phyloP scores from a whole-genome alignment of 1,139 yeast species.

The Magnusiomyces starmeri region DNA sequence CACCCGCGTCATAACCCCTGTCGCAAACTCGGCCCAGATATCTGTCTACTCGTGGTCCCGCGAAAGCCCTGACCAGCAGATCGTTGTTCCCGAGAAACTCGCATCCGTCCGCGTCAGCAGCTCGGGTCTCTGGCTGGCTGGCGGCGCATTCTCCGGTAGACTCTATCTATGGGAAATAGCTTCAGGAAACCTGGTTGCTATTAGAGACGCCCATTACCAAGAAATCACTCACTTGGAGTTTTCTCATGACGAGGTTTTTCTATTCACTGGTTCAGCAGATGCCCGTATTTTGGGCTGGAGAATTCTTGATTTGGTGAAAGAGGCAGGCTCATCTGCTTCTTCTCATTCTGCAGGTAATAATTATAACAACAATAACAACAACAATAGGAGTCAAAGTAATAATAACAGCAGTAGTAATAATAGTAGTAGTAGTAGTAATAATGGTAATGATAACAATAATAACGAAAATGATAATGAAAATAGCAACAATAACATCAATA shows the following conservation, averaged over 20 bases:
- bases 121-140: constrained; percentile 53
- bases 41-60: constrained; percentile 70
- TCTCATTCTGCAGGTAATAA: neutral
- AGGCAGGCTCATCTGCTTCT: constrained; percentile 15
- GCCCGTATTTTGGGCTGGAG: constrained; percentile 75
- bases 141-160: constrained; percentile 66
- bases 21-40: constrained; percentile 61
- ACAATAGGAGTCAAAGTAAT: too few species aligned
- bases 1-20: constrained; percentile 51
- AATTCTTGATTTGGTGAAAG: constrained; percentile 49
- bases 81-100: constrained; percentile 79
- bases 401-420: too few species aligned
- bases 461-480: too few species aligned
- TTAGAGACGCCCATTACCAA: constrained; percentile 82
- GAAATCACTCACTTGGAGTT: constrained; percentile 53
- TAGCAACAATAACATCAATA: too few species aligned
- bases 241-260: constrained; percentile 56
- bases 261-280: constrained; percentile 76
- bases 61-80: constrained; percentile 74
- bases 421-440: constrained; percentile 12
- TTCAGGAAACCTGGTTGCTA: constrained; percentile 70
- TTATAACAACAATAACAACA: too few species aligned
- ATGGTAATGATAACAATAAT: neutral
- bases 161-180: constrained; percentile 77
- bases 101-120: constrained; percentile 48